Evolutionary conservation across 75 land plant genomes (phyloP).

Genomic region (Larix kaempferi): DNA sequence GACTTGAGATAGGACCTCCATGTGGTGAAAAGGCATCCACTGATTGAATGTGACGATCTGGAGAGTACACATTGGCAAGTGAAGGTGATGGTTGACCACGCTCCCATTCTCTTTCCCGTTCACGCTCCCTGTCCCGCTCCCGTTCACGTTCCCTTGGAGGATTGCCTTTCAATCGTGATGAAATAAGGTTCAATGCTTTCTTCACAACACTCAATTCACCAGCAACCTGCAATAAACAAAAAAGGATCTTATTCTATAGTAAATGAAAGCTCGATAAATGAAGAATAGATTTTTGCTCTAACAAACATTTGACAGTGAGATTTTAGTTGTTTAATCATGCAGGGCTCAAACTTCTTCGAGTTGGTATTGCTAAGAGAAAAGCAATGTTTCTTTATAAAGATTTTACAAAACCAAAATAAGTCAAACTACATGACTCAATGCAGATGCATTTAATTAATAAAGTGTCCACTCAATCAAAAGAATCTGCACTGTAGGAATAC

Average conservation of each 20-base stretch:
- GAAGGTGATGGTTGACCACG: conserved; percentile 8
- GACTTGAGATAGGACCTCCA: conserved; percentile 13
- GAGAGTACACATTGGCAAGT: conserved; percentile 21
- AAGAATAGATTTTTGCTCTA: neutral
- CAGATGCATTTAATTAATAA: too few species aligned
- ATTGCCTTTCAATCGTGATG: conserved; percentile 68
- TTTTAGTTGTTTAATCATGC: neutral
- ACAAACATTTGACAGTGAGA: neutral
- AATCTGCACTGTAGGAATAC: neutral
- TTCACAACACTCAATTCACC: conserved; percentile 72
- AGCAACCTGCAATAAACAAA: conserved; percentile 44
- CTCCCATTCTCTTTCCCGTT: conserved; percentile 6
- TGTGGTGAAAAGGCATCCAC: conserved; percentile 44
- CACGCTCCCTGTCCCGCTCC: conserved; percentile 33
- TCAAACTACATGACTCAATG: neutral
- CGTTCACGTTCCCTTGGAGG: conserved; percentile 69
- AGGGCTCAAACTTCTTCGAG: neutral
- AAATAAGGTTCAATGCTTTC: conserved; percentile 58
- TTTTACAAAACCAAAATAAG: neutral
- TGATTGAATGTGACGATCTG: conserved; percentile 30
- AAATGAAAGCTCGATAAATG: neutral
- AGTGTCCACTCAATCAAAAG: neutral
- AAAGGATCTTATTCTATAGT: neutral
- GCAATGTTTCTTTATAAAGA: neutral
- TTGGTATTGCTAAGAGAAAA: neutral